phyloP scores from a whole-genome alignment of 441 rosid genomes.

The Kokia cookei region DNA sequence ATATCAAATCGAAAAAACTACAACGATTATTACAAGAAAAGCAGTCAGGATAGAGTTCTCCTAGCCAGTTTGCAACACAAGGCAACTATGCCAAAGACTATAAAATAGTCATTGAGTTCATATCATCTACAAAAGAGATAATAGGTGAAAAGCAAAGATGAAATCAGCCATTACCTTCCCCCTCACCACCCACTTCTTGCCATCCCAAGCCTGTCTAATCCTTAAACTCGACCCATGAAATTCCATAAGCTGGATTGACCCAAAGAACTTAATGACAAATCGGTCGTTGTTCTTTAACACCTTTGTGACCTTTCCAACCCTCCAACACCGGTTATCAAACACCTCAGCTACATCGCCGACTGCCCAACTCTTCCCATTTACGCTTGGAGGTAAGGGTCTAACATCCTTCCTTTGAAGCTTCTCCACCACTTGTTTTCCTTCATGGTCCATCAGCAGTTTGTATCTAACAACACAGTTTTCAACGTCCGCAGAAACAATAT shows the following conservation, averaged over 20 bases:
- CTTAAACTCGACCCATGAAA: slow-evolving; percentile 24
- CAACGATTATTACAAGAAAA: background rate
- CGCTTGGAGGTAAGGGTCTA: slow-evolving; percentile 26
- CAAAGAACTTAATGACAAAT: slow-evolving; percentile 29
- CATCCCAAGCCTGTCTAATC: slow-evolving; percentile 26
- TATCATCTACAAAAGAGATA: background rate
- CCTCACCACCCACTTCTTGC: slow-evolving; percentile 21
- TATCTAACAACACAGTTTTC: slow-evolving; percentile 20
- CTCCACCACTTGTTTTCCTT: slow-evolving; percentile 19
- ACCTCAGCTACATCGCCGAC: slow-evolving; percentile 34
- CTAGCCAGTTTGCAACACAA: background rate
- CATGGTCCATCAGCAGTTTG: slow-evolving; percentile 4
- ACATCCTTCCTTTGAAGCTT: slow-evolving; percentile 19
- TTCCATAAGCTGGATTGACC: slow-evolving; percentile 28
- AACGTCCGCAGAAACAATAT: slow-evolving; percentile 15
- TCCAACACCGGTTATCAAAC: slow-evolving; percentile 31
- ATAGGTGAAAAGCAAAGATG: background rate
- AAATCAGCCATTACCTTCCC: slow-evolving; percentile 22
- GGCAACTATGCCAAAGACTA: background rate
- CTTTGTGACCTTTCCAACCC: slow-evolving; percentile 28
- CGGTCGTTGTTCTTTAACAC: slow-evolving; percentile 13
- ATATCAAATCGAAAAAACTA: background rate
- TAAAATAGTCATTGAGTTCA: too few species aligned
- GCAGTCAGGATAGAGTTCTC: background rate
- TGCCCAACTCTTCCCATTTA: slow-evolving; percentile 21